These are phyloP conservation scores for Gossypioides kirkii DNA, from an alignment of 345 rosid species.

Conservation along the genomic window DNA sequence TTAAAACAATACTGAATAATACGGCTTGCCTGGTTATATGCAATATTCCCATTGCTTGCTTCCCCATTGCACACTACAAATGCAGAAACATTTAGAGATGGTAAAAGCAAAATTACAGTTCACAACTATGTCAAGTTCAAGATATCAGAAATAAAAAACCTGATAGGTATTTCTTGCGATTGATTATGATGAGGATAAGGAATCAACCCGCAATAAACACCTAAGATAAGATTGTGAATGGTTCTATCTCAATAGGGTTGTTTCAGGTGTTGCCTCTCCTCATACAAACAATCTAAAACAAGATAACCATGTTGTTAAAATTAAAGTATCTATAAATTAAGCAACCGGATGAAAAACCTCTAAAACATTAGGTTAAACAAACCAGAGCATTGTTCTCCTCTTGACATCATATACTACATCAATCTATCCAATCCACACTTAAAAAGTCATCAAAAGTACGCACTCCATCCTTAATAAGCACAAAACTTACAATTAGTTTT, in stretches of 20 bases:
- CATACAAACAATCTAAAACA: conserved; percentile 82
- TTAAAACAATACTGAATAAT: conserved; percentile 3
- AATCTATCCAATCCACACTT: conserved; percentile 84
- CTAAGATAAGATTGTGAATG: conserved; percentile 94
- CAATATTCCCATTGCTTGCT: conserved; percentile 98
- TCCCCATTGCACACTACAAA: conserved; percentile 95
- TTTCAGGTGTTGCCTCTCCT: conserved; percentile 62
- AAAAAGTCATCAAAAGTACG: conserved; percentile 85
- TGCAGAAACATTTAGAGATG: conserved; percentile 6
- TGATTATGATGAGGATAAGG: conserved; percentile 99
- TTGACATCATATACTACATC: conserved; percentile 93
- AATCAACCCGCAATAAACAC: conserved; percentile 93
- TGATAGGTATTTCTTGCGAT: conserved; percentile 94
- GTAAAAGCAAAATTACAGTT: not conserved
- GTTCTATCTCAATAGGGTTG: conserved; percentile 95
- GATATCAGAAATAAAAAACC: conserved; percentile 39
- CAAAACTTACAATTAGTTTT: conserved; percentile 22
- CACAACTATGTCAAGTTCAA: not conserved
- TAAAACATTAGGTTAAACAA: conserved; percentile 26
- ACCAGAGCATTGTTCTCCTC: conserved; percentile 98
- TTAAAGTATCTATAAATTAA: conserved; percentile 9
- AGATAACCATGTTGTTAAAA: conserved; percentile 15
- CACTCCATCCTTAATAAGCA: conserved; percentile 61
- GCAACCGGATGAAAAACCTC: conserved; percentile 2
- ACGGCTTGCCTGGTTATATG: conserved; percentile 78